Evolutionary conservation across 2,329 filamentous ascomycete species (phyloP).

Genomic region (Calonectria henricotiae): DNA sequence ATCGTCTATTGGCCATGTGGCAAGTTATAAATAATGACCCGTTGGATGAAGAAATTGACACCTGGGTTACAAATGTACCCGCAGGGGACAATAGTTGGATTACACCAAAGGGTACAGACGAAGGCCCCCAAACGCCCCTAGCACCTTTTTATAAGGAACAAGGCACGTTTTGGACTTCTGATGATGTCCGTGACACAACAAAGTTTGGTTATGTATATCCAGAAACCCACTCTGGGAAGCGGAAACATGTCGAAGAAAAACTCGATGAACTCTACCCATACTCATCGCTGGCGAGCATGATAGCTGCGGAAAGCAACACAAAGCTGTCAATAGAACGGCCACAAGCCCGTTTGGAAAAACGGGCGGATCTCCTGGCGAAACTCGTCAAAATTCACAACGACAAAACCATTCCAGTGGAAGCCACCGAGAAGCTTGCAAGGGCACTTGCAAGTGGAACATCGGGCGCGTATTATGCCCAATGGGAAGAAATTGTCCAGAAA

Average conservation of each 20-base stretch:
- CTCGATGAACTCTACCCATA: not conserved
- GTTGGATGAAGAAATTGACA: not conserved
- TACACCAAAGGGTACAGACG: not conserved
- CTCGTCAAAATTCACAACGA: not conserved
- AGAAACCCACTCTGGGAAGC: not conserved
- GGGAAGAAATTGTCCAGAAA: not conserved
- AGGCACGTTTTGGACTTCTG: not conserved
- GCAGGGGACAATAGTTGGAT: no score
- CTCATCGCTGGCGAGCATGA: not conserved
- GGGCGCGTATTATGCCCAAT: not conserved
- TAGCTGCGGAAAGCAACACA: not conserved
- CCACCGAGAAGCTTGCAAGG: not conserved
- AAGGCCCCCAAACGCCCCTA: not conserved
- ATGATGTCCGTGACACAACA: not conserved
- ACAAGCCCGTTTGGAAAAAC: not conserved
- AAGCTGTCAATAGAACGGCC: not conserved
- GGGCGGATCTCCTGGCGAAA: not conserved
- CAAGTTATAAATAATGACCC: not conserved
- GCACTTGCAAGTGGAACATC: not conserved
- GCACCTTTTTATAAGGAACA: not conserved
- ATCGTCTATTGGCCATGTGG: not conserved
- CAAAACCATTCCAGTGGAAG: not conserved
- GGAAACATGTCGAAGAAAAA: not conserved
- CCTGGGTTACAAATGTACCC: not conserved
- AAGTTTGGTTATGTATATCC: not conserved